Percentiles rank a stretch among this genome's conserved stretches.
Conservation (phyloP, 2,329 filamentous ascomycete genomes). For the Apiospora saccharicola region DNA sequence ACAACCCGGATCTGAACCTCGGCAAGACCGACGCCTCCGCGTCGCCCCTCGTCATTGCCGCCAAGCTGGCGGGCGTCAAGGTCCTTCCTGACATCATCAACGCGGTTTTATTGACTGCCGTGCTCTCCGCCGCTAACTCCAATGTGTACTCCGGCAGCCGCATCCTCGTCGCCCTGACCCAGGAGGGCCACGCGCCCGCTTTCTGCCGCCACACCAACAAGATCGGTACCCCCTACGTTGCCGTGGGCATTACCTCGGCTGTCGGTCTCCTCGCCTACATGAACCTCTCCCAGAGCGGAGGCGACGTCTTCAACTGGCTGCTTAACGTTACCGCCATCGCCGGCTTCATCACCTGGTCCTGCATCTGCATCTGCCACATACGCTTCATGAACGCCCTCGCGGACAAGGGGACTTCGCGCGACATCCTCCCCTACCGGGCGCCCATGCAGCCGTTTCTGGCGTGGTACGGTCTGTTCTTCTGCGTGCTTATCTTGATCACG, state of each 20-base stretch:
- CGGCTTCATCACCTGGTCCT: constrained; percentile 75
- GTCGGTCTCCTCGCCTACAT: constrained; percentile 73
- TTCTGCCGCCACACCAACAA: constrained; percentile 67
- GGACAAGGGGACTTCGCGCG: constrained; percentile 63
- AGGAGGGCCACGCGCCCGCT: constrained; percentile 68
- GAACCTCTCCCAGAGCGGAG: constrained; percentile 66
- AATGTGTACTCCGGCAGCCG: constrained; percentile 78
- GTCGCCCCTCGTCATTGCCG: constrained; percentile 70
- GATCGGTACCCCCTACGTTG: constrained; percentile 67
- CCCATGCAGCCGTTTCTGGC: constrained; percentile 69
- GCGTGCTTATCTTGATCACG: constrained; percentile 68
- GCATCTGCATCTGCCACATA: constrained; percentile 70
- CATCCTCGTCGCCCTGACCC: constrained; percentile 71
- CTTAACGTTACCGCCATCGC: constrained; percentile 74
- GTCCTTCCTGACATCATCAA: constrained; percentile 77
- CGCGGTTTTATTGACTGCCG: constrained; percentile 77
- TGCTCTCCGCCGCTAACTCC: constrained; percentile 80
- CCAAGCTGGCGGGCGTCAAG: constrained; percentile 67
- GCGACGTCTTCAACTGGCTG: constrained; percentile 74
- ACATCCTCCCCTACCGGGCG: constrained; percentile 66
- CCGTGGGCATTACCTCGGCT: constrained; percentile 63
- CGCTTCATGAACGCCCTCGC: constrained; percentile 69
- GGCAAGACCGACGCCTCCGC: constrained; percentile 64
- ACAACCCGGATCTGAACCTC: constrained; percentile 23
- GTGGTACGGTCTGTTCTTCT: constrained; percentile 72